Evolutionary conservation across 164 flowering plant genomes (phyloP), one percentile per base, ranked within the genome.

Genomic region (Vitis rotundifolia): DNA sequence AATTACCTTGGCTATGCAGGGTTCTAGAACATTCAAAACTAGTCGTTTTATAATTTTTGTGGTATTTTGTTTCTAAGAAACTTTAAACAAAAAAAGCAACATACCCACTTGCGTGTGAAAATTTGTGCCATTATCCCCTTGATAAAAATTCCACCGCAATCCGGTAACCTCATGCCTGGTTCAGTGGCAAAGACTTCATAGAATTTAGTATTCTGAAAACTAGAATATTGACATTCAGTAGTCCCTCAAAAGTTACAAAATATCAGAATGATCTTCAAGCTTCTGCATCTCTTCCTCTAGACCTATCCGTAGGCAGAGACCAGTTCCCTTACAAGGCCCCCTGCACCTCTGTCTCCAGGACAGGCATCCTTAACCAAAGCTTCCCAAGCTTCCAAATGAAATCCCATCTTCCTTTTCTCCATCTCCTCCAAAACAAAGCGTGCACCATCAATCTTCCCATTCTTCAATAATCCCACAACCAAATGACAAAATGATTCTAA

Each of bases 401-500:
- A 68, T 15, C 71, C 68, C 77, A 87, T 72, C 53, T 83, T 72
- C 81, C 87, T 85, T 85, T 81, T 90, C 77, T 67, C 82, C 98
- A 93, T 91, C 82, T 90, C 91, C 79, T 88, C 93, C 82, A 95
- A 75, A 65, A 91, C 88, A 80, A 83, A 87, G 71, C 82, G 78
- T 61, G 87, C 97, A 63, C 80, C 88, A 63, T 81, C 88, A 58
- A 80, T 51, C 66, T 79, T 84, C 55, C 92, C 91, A 63, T 52
- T 12, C 68, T 79, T 78, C 49, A 86, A 65, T 29, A 95, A 79
- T 5, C 97, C 98, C 9, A 59, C 14, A 66, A 85, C 51, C 81
- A 95, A 80, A 77, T 78, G 76, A 44, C 68, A 48, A 82, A 88
- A 86, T 0, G 93, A 86, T 68, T 88, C 86, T n/a, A 58, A 22